Conservation (phyloP, 805 yeast genomes). For the Lipomyces chichibuensis region DNA sequence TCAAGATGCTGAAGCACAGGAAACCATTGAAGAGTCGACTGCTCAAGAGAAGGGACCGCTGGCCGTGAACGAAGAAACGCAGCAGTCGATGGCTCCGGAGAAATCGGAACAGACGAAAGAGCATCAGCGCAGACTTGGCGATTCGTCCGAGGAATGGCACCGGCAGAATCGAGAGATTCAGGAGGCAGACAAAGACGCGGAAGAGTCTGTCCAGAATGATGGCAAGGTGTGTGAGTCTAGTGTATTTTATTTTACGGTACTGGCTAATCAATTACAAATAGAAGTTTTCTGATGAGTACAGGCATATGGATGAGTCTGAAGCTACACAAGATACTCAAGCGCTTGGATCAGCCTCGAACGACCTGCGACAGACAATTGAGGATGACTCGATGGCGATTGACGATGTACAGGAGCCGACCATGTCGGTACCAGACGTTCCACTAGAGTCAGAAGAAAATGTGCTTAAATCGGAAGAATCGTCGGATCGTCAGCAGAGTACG, state of each 20-base stretch:
- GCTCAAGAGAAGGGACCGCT: slow-evolving; percentile 15
- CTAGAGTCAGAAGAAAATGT: not conserved
- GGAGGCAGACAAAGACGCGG: slow-evolving; percentile 51
- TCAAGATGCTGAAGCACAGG: slow-evolving; percentile 22
- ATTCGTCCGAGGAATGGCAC: slow-evolving; percentile 86
- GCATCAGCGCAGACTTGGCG: slow-evolving; percentile 79
- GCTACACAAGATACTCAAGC: slow-evolving; percentile 81
- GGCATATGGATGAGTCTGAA: slow-evolving; percentile 32
- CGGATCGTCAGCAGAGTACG: slow-evolving; percentile 40
- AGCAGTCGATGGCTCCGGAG: not conserved
- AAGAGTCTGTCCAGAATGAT: slow-evolving; percentile 12
- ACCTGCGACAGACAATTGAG: slow-evolving; percentile 73
- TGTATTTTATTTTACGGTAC: not conserved
- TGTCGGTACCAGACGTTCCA: not conserved
- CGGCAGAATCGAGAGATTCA: slow-evolving; percentile 85
- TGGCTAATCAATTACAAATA: not conserved
- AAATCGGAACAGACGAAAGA: slow-evolving; percentile 1
- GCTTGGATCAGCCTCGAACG: slow-evolving; percentile 82
- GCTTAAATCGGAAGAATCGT: slow-evolving; percentile 37
- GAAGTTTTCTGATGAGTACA: slow-evolving; percentile 16
- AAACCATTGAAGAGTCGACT: slow-evolving; percentile 16
- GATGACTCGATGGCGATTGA: slow-evolving; percentile 76
- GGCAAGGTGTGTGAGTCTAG: slow-evolving; percentile 3
- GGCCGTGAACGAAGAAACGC: slow-evolving; percentile 13
- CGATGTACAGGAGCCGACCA: slow-evolving; percentile 49